phyloP scores from a whole-genome alignment of 192 early-diverging fungal genomes.

The Lunasporangiospora selenospora region DNA sequence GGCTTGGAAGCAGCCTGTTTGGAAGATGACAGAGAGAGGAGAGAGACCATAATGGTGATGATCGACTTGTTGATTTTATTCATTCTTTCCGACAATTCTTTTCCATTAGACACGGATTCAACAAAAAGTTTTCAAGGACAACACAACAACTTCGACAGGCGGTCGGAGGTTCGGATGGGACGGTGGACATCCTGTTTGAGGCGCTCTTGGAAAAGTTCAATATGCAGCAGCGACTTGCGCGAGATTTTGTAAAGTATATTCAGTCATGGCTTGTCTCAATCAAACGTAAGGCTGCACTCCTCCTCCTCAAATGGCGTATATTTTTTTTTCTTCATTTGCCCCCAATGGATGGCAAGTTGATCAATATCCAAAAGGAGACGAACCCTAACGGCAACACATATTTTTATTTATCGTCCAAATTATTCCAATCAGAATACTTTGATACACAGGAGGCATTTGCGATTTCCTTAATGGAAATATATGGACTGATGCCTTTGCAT shows the following conservation, averaged over 20 bases:
- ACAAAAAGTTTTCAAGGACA: slow-evolving; percentile 69
- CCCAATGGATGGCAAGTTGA: no score
- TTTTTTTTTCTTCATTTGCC: no score
- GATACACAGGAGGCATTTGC: slow-evolving; percentile 61
- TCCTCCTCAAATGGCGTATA: no score
- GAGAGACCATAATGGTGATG: neutral
- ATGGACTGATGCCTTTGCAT: slow-evolving; percentile 49
- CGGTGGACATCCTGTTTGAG: slow-evolving; percentile 67
- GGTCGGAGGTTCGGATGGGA: slow-evolving; percentile 62
- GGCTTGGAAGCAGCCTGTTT: no score
- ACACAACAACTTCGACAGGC: slow-evolving; percentile 72
- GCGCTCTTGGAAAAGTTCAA: slow-evolving; percentile 62
- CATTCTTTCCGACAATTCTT: neutral
- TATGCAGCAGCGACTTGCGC: slow-evolving; percentile 55
- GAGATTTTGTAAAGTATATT: slow-evolving; percentile 56
- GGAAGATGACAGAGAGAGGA: neutral
- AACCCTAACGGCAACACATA: no score
- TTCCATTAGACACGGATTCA: slow-evolving; percentile 73
- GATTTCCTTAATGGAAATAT: slow-evolving; percentile 63
- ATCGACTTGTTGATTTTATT: neutral
- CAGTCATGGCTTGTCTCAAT: slow-evolving; percentile 55
- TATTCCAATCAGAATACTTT: slow-evolving; percentile 58
- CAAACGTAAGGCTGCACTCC: slow-evolving; percentile 35
- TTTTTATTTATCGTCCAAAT: no score
- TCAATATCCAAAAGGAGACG: no score